These are phyloP conservation scores for Clarireedia monteithiana DNA, from an alignment of 2,329 filamentous ascomycete species.

Conservation along the genomic window DNA sequence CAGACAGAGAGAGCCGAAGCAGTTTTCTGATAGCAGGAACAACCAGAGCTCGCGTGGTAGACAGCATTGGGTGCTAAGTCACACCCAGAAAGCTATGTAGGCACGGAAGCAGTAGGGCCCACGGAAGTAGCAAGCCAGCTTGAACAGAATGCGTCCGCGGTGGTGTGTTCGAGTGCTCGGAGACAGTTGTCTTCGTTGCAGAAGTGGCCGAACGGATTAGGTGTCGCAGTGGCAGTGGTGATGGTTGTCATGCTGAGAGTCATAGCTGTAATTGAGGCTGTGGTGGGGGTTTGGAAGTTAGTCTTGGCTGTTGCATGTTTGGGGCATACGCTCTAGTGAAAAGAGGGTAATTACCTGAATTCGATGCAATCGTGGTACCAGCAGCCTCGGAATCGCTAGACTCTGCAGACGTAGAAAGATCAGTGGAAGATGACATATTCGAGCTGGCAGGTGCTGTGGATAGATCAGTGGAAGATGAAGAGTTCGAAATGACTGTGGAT, in stretches of 20 bases:
- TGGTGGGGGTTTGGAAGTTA: not conserved
- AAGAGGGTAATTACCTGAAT: no score
- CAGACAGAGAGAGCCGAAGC: not conserved
- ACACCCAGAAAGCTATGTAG: not conserved
- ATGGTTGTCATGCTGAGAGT: not conserved
- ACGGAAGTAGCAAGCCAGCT: not conserved
- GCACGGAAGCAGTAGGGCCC: not conserved
- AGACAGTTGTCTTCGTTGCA: not conserved
- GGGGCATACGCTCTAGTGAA: no score
- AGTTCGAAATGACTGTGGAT: no score
- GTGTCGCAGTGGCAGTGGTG: not conserved
- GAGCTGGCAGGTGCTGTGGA: no score
- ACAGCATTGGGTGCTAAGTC: not conserved
- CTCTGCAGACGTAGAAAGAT: no score
- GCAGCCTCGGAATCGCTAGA: not conserved
- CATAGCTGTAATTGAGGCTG: not conserved
- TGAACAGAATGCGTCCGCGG: not conserved
- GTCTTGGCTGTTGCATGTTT: no score
- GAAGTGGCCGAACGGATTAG: not conserved
- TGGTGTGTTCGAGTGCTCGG: not conserved
- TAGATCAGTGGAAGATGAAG: no score
- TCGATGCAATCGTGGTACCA: no score
- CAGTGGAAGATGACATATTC: no score
- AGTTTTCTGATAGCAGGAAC: not conserved
- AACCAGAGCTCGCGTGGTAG: not conserved